Conservation (phyloP, 2,329 filamentous ascomycete genomes). For the Botrytis deweyae region DNA sequence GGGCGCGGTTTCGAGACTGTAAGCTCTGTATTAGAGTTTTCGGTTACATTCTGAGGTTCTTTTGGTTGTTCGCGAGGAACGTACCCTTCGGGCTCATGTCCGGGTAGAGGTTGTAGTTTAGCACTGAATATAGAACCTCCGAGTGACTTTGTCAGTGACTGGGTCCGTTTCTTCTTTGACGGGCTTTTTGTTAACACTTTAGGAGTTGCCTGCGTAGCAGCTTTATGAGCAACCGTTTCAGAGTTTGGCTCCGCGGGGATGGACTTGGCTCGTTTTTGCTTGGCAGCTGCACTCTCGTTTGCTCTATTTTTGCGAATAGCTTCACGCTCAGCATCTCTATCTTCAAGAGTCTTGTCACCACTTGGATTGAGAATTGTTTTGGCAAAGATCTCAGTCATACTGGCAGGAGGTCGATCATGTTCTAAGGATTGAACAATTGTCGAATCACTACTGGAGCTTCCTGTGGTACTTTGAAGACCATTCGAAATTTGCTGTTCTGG, state of each 20-base stretch:
- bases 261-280: not conserved
- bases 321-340: constrained; percentile 17
- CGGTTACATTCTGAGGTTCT: fast-evolving
- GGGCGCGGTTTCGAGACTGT: not conserved
- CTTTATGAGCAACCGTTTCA: not conserved
- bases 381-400: constrained; percentile 7
- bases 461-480: not conserved
- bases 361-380: not conserved
- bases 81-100: not conserved
- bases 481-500: not conserved
- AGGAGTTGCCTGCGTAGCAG: not conserved
- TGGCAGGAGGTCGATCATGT: not conserved
- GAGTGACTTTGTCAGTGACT: not conserved
- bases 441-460: not conserved
- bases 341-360: not conserved
- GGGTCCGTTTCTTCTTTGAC: not conserved
- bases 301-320: not conserved
- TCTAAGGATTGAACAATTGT: not conserved
- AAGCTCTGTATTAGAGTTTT: not conserved
- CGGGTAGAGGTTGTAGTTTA: not conserved
- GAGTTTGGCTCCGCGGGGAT: not conserved
- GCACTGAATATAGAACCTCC: not conserved
- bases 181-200: not conserved
- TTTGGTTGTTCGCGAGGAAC: not conserved
- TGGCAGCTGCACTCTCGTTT: not conserved